Evolutionary conservation across 768 basidiomycete species (phyloP), one percentile per base, ranked within the genome.

Genomic region (Amanita muscaria): DNA sequence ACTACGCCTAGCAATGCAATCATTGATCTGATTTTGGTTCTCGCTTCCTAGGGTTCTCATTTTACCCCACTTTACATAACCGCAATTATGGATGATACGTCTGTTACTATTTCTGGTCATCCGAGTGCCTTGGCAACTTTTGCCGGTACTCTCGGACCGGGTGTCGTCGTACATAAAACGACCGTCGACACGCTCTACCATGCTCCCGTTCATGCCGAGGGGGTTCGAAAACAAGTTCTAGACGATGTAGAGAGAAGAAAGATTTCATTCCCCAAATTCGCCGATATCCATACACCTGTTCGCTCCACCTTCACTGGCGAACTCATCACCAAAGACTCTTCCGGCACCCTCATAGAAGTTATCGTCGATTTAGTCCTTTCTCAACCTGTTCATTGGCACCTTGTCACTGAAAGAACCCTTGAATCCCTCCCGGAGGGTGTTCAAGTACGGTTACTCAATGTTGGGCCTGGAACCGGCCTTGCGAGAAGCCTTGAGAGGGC

Each of bases 21-120:
- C 16, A 27, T 3, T 27, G 6, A 27, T 15, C 36, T 45, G 31
- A 14, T 36, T 29, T 29, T 23, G 23, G 23, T 44, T 24, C 30
- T 16, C 22, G 19, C 41, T n/a, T 31, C 7, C 12, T 29, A 42
- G 40, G 46, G 41, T 40, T 40, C 30, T 19, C 22, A 38, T 10
- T 40, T 37, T 31, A 35, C 47, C 36, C 54, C 56, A 12, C 58
- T 80, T 53, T 65, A 59, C 53, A 59, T 80, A 35, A 79, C 78
- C 1, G 73, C 76, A 7, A 61, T 77, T 46, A 62, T 74, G 39
- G 69, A 71, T 47, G 62, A 67, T 42, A 58, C 51, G 9, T 71
- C 66, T 44, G 60, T 77, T 43, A 79, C 79, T 9, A 60, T 80
- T 39, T 82, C 80, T 2, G 81, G 79, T 18, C 68, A 63, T 39